Evolutionary conservation across 805 yeast genomes (phyloP).

Genomic region (Sungouiella thailandica): DNA sequence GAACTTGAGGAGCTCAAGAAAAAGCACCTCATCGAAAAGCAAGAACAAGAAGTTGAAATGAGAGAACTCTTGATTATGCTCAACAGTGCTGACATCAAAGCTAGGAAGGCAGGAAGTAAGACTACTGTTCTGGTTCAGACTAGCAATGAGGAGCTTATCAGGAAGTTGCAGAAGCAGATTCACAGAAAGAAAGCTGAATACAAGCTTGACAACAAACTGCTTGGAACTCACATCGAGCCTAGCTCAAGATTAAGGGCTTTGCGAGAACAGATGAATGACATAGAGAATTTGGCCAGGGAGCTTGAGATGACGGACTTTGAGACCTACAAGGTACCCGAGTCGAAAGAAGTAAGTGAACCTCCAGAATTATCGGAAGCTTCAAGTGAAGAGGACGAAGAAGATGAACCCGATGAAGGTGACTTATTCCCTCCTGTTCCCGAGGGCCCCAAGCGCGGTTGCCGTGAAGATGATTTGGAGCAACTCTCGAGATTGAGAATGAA

Average conservation of each 20-base stretch:
- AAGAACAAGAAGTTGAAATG: slow-evolving; percentile 72
- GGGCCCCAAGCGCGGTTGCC: slow-evolving; percentile 36
- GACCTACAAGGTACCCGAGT: slow-evolving; percentile 20
- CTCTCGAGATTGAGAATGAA: slow-evolving; percentile 52
- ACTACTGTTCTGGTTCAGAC: slow-evolving; percentile 34
- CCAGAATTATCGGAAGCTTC: slow-evolving; percentile 4
- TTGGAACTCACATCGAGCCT: slow-evolving; percentile 63
- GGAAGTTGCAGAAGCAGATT: slow-evolving; percentile 41
- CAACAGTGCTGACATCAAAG: slow-evolving; percentile 40
- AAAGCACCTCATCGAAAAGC: slow-evolving; percentile 58
- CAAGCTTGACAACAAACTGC: slow-evolving; percentile 40
- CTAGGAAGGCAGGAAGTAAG: slow-evolving; percentile 29
- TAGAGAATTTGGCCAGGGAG: slow-evolving; percentile 80
- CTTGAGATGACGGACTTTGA: slow-evolving; percentile 82
- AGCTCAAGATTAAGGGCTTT: slow-evolving; percentile 68
- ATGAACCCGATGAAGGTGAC: slow-evolving; percentile 4
- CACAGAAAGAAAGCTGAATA: slow-evolving; percentile 44
- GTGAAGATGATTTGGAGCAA: slow-evolving; percentile 50
- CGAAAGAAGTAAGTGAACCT: slow-evolving; percentile 3
- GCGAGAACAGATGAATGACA: slow-evolving; percentile 77
- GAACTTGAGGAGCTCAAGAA: slow-evolving; percentile 63
- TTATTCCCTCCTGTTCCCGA: slow-evolving; percentile 8
- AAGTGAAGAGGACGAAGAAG: slow-evolving; percentile 12
- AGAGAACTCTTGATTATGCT: slow-evolving; percentile 64
- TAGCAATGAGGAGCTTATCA: slow-evolving; percentile 32